phyloP scores from a whole-genome alignment of 2,329 filamentous ascomycete species.

The Xylariaceae sp. region DNA sequence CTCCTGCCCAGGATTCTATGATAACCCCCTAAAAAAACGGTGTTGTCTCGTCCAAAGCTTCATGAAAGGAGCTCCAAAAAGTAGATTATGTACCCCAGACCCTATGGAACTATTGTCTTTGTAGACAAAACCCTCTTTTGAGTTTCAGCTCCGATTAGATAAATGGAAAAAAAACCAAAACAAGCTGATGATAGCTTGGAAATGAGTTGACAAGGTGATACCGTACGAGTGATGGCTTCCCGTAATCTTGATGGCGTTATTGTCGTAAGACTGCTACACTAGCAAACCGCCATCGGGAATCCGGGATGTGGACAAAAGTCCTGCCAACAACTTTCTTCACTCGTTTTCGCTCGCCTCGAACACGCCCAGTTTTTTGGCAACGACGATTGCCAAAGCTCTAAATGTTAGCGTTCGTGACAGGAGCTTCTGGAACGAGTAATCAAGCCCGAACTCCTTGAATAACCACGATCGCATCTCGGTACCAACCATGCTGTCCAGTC shows the following conservation, averaged over 20 bases:
- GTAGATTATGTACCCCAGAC: no score
- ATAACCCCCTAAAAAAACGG: no score
- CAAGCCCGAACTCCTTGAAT: conserved; percentile 45
- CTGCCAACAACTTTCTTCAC: no score
- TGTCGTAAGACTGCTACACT: conserved; percentile 17
- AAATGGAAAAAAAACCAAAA: no score
- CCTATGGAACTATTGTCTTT: no score
- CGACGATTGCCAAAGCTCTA: conserved; percentile 23
- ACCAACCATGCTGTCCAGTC: conserved; percentile 47
- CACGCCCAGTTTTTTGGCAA: conserved; percentile 17
- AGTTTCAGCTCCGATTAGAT: no score
- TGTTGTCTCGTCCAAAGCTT: no score
- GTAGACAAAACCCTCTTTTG: no score
- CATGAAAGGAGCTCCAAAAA: no score
- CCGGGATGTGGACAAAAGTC: background rate
- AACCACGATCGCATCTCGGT: conserved; percentile 47
- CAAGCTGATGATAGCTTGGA: no score
- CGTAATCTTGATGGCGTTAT: conserved; percentile 6
- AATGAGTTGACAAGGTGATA: background rate
- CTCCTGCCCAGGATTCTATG: no score
- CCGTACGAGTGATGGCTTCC: background rate
- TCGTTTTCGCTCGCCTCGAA: background rate
- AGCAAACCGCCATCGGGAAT: no score
- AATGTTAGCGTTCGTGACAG: conserved; percentile 41
- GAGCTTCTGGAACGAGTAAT: conserved; percentile 49